These are phyloP conservation scores for Takashimella tepidaria DNA, from an alignment of 1,284 basidiomycete genomes.

Conservation along the genomic window DNA sequence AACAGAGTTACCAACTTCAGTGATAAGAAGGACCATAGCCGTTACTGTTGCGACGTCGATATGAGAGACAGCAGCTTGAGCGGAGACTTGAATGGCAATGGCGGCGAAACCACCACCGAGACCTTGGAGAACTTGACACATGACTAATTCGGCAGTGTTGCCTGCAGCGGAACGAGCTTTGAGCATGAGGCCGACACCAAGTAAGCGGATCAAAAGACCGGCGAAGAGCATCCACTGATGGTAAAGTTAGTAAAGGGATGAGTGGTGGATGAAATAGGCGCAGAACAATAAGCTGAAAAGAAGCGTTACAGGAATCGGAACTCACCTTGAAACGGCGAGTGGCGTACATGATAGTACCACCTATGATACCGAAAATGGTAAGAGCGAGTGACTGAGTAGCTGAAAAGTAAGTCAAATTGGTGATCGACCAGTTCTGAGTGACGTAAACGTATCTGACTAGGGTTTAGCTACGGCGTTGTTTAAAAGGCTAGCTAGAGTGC, in stretches of 20 bases:
- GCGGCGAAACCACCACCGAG: slow-evolving; percentile 60
- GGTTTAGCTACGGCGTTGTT: neutral
- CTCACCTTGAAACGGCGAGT: slow-evolving; percentile 50
- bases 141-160: slow-evolving; percentile 50
- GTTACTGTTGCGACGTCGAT: slow-evolving; percentile 73
- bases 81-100: slow-evolving; percentile 63
- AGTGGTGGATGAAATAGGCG: no score
- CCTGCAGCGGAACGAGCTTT: slow-evolving; percentile 62
- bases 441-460: slow-evolving; percentile 40
- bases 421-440: slow-evolving; percentile 38
- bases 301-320: no score
- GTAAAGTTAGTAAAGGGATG: neutral
- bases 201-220: slow-evolving; percentile 63
- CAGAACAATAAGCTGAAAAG: neutral
- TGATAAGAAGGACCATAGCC: slow-evolving; percentile 66
- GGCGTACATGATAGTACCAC: slow-evolving; percentile 46
- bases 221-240: slow-evolving; percentile 57
- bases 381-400: slow-evolving; percentile 42
- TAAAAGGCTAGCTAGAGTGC: neutral
- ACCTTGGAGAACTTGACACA: slow-evolving; percentile 54
- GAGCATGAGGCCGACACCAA: slow-evolving; percentile 67
- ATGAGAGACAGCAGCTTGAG: slow-evolving; percentile 72
- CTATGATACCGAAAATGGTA: slow-evolving; percentile 50
- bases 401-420: slow-evolving; percentile 40
- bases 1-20: slow-evolving; percentile 54